A percentile compares a stretch with the other conserved stretches of the same genome.
Conservation (phyloP, 192 early-diverging fungal species). For the Gonapodya prolifera region DNA sequence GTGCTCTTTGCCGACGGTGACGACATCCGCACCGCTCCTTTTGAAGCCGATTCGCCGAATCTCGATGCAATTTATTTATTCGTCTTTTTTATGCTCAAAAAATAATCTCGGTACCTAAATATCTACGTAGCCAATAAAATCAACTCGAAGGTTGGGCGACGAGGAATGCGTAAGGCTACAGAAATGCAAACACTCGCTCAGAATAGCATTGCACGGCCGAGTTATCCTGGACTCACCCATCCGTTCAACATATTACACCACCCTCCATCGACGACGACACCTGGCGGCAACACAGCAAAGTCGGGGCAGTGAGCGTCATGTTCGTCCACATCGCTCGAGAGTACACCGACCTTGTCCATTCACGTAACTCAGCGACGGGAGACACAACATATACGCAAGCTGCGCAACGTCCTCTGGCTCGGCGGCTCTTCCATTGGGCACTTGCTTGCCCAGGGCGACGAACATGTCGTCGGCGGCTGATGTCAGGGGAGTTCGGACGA, state of each 20-base stretch:
- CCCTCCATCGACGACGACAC: constrained; percentile 1
- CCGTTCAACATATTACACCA: constrained; percentile 1
- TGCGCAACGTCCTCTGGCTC: constrained; percentile 4
- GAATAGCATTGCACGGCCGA: too few relatives aligned
- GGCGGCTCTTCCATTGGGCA: not conserved
- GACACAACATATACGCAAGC: not conserved
- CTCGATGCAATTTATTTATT: too few relatives aligned
- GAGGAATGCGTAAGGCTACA: too few relatives aligned
- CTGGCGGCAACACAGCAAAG: too few relatives aligned
- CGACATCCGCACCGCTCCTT: not conserved
- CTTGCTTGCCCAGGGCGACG: not conserved
- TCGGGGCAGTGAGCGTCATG: too few relatives aligned
- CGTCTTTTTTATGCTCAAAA: too few relatives aligned
- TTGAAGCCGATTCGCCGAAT: not conserved
- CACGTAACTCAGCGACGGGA: not conserved
- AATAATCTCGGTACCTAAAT: too few relatives aligned
- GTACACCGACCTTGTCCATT: not conserved
- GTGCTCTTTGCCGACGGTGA: not conserved
- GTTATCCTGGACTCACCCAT: too few relatives aligned
- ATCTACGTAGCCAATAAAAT: too few relatives aligned
- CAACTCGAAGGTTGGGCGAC: too few relatives aligned
- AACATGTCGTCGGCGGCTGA: not conserved
- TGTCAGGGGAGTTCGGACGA: not conserved
- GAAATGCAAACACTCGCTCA: too few relatives aligned
- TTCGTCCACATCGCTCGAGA: too few relatives aligned